These are phyloP conservation scores for Liriodendron chinense DNA, from an alignment of 164 flowering plant species.

Conservation along the genomic window DNA sequence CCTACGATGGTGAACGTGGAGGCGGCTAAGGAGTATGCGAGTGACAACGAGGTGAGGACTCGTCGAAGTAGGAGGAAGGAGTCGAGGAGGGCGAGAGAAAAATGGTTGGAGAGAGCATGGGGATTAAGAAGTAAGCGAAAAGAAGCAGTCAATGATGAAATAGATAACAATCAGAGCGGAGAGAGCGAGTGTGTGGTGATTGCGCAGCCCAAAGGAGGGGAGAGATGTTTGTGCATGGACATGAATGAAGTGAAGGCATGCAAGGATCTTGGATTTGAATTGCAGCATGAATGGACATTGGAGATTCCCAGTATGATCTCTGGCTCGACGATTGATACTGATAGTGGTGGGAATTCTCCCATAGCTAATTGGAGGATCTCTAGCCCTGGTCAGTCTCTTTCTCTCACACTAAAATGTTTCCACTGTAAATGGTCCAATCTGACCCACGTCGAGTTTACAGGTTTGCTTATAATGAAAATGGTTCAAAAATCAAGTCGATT, in stretches of 20 bases:
- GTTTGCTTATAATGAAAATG: too few species aligned
- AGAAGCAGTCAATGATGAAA: neutral
- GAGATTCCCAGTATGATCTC: constrained; percentile 35
- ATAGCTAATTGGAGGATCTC: constrained; percentile 62
- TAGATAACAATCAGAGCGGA: constrained; percentile 4
- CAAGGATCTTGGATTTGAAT: constrained; percentile 65
- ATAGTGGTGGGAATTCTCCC: constrained; percentile 60
- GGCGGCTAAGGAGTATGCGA: constrained; percentile 36
- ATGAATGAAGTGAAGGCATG: constrained; percentile 72
- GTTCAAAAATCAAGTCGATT: too few species aligned
- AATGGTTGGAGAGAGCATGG: constrained; percentile 22
- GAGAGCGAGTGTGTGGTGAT: constrained; percentile 40
- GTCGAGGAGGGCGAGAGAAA: constrained; percentile 16
- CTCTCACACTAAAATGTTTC: constrained; percentile 1
- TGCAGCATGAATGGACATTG: constrained; percentile 46
- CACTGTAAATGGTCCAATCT: too few species aligned
- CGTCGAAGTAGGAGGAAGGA: constrained; percentile 13
- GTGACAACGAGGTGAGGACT: constrained; percentile 41
- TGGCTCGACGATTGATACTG: constrained; percentile 39
- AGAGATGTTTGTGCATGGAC: constrained; percentile 53
- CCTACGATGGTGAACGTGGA: neutral
- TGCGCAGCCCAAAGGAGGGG: constrained; percentile 59
- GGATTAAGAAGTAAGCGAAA: neutral
- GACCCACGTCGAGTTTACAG: too few species aligned
- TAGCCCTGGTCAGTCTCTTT: constrained; percentile 47